Base-by-base conservation (phyloP, 192 early-diverging fungal genomes). In the Entomortierella parvispora region DNA sequence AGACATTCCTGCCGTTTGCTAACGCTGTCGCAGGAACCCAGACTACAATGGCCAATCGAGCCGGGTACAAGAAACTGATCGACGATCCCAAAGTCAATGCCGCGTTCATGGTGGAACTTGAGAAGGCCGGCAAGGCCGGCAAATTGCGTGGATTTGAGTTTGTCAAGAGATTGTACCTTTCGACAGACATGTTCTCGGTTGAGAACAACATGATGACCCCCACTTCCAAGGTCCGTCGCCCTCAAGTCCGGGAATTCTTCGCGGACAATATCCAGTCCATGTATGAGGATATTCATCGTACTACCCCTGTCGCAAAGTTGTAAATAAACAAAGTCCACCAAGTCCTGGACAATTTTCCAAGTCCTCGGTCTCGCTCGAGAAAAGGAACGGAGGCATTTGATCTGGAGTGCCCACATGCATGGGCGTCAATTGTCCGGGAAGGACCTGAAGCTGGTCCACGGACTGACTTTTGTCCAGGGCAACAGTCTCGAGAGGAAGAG, bases 201-300 rank as follows among this genome's bases (percentile, higher is more conserved):
- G 95, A 95, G 55, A 82, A 86, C 59, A 85, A 84, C 15, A 65
- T 97, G 9, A 68, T 96, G 50, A 96, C 96, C 0, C 96, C 96
- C 9, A 94, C 94, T 0, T 49, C 31, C 43, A 71, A 71, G 54
- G 51, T 69, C 10, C 58, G 68, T 28, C 68, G 68, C 20, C 68
- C 68, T 28, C 68, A 69, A 23, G 58, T 61, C 58, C 34, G 43
- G 17, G 68, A 61, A 3, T 47, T 47, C 44, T 69, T 69, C 44
- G 22, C 45, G 32, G 43, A 54, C 1, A 23, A 31, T 3, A 69
- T 69, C 23, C 37, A 54, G 31, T 14, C 8, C 0, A 69, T 69
- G 68, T 69, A 69, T 26, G 44, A 69, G 0, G 68, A 69, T 3
- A 33, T 69, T 1, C 33, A 40, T 26, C 8, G 9, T 4, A 40